Conservation (phyloP, 2,329 filamentous ascomycete genomes). For the Colletotrichum lindemuthianum region DNA sequence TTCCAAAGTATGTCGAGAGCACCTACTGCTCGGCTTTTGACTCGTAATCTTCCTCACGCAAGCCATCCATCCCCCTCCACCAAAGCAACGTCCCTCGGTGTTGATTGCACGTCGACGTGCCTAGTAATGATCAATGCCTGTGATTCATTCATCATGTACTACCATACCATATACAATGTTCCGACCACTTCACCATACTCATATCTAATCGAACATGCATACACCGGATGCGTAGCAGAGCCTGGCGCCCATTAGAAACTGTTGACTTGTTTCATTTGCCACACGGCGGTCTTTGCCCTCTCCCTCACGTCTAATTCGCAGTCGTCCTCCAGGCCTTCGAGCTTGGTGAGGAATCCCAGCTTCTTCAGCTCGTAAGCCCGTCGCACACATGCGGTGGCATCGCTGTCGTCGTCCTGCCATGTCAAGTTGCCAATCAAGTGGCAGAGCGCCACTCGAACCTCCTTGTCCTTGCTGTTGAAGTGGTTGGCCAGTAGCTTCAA, state of each 20-base stretch:
- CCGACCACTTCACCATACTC: slow-evolving; percentile 20
- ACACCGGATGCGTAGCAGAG: background rate
- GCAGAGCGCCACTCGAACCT: slow-evolving; percentile 81
- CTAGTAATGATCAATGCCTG: background rate
- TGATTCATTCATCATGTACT: slow-evolving; percentile 33
- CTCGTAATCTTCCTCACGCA: too few species aligned
- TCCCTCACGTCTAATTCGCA: slow-evolving; percentile 84
- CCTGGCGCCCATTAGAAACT: slow-evolving; percentile 22
- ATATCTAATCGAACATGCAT: slow-evolving; percentile 30
- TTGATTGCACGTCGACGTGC: too few species aligned
- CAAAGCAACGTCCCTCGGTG: too few species aligned
- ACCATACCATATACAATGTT: slow-evolving; percentile 21
- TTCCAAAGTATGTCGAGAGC: too few species aligned
- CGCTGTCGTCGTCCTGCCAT: slow-evolving; percentile 79
- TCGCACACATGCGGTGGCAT: slow-evolving; percentile 71
- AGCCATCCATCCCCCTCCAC: too few species aligned
- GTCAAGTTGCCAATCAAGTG: slow-evolving; percentile 89
- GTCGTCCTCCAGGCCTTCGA: slow-evolving; percentile 74
- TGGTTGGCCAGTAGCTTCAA: slow-evolving; percentile 78
- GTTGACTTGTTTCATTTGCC: slow-evolving; percentile 69
- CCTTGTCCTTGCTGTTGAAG: slow-evolving; percentile 76
- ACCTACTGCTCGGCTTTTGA: too few species aligned
- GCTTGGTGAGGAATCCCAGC: slow-evolving; percentile 75
- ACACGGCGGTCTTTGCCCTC: slow-evolving; percentile 80
- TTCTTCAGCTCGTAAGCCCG: slow-evolving; percentile 75